Evolutionary conservation across 1,139 yeast genomes (phyloP).

Genomic region (Yamadazyma dendronema): DNA sequence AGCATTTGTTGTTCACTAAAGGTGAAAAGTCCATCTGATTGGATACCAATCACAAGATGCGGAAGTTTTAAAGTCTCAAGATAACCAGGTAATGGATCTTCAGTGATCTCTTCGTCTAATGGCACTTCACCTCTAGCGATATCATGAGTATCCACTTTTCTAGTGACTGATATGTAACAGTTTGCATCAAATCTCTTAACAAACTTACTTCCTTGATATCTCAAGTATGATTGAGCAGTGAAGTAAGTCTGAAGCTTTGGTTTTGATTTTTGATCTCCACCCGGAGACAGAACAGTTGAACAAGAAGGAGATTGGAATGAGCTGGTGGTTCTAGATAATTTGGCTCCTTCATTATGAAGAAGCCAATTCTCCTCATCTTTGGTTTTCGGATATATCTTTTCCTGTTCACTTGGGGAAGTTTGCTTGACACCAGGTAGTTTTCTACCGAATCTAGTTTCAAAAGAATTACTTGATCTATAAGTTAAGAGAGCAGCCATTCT

Average conservation of each 20-base stretch:
- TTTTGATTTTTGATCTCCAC: constrained; percentile 4
- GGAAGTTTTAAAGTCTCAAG: constrained; percentile 65
- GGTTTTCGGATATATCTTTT: constrained; percentile 30
- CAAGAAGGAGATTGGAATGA: constrained; percentile 7
- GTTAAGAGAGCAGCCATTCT: constrained; percentile 95
- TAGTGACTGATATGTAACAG: constrained; percentile 89
- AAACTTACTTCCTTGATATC: constrained; percentile 92
- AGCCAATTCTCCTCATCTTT: constrained; percentile 49
- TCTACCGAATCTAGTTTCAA: constrained; percentile 88
- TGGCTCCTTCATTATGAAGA: constrained; percentile 42
- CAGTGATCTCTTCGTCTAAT: constrained; percentile 14
- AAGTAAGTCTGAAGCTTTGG: constrained; percentile 77
- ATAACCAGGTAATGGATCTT: constrained; percentile 41
- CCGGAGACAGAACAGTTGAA: constrained; percentile 6
- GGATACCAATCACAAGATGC: constrained; percentile 80
- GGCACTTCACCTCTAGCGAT: constrained; percentile 70
- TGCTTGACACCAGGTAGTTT: constrained; percentile 46
- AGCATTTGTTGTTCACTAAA: constrained; percentile 85
- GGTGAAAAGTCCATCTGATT: constrained; percentile 91
- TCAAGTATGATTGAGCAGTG: constrained; percentile 89
- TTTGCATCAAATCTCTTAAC: constrained; percentile 91
- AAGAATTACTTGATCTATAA: constrained; percentile 87
- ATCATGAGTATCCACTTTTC: constrained; percentile 94
- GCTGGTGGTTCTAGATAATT: constrained; percentile 11
- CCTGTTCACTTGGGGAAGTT: constrained; percentile 14